A percentile compares a stretch with the other conserved stretches of the same genome.
These are phyloP conservation scores for Magnaporthiopsis incrustans DNA, from an alignment of 2,329 filamentous ascomycete species.

Conservation along the genomic window DNA sequence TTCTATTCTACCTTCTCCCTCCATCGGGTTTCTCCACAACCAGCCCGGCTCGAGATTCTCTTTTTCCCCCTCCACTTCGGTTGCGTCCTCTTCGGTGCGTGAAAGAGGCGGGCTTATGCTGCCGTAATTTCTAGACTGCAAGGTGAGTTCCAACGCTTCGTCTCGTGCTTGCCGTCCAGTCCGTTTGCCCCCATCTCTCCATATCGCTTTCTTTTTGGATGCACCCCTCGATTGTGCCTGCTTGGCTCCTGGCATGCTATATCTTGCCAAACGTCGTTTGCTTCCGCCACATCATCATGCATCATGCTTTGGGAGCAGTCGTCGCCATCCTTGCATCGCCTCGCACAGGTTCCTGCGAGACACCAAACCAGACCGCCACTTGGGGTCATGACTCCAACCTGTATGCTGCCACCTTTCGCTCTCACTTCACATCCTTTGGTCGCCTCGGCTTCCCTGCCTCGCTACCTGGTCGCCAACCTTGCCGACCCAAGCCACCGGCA, in stretches of 20 bases:
- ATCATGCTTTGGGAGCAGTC: neutral
- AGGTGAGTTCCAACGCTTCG: neutral
- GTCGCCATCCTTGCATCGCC: neutral
- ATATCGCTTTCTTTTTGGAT: neutral
- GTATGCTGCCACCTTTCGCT: neutral
- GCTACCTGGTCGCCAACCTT: neutral
- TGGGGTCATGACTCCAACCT: neutral
- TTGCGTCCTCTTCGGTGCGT: neutral
- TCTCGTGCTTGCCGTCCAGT: neutral
- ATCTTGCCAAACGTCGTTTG: neutral
- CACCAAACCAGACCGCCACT: neutral
- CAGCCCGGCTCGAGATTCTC: neutral
- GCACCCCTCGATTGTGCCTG: neutral
- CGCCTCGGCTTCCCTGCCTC: neutral
- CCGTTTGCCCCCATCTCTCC: neutral
- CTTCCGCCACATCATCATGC: neutral
- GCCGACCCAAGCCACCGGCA: neutral
- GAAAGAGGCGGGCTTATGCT: neutral
- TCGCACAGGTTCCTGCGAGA: neutral
- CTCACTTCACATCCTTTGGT: neutral
- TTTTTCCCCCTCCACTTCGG: neutral
- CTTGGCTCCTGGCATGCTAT: neutral
- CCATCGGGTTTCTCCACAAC: neutral
- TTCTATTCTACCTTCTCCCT: neutral
- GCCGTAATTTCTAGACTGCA: neutral